Percentiles rank a stretch among this genome's conserved stretches.
phyloP scores from a whole-genome alignment of 352 stramenopile species.

The Phytophthora sp. region DNA sequence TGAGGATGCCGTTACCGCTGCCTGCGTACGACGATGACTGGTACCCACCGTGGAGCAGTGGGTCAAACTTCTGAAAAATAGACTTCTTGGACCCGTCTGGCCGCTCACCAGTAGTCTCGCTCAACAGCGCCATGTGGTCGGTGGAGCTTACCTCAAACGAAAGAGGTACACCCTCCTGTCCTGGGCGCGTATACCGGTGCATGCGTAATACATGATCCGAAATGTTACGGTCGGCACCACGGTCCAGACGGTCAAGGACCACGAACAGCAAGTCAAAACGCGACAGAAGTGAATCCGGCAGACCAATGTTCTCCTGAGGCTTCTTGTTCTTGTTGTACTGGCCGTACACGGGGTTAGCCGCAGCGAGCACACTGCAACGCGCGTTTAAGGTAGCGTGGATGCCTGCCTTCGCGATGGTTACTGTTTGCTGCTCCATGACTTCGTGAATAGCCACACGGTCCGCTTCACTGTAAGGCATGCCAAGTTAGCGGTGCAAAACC shows the following conservation, averaged over 20 bases:
- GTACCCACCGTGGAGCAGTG: constrained; percentile 83
- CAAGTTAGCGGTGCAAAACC: constrained; percentile 9
- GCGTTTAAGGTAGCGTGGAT: constrained; percentile 99
- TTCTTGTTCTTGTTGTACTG: constrained; percentile 99
- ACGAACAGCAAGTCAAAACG: constrained; percentile 99
- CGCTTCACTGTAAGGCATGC: constrained; percentile 69
- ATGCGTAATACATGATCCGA: constrained; percentile 98
- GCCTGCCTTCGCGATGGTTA: constrained; percentile 99
- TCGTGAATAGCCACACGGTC: constrained; percentile 99
- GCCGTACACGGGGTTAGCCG: constrained; percentile 99
- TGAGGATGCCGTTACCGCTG: constrained; percentile 86
- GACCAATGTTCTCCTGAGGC: constrained; percentile 98
- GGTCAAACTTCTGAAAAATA: constrained; percentile 93
- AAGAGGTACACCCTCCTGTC: constrained; percentile 90
- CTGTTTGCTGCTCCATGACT: constrained; percentile 99
- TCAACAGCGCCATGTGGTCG: constrained; percentile 76
- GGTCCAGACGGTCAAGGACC: constrained; percentile 98
- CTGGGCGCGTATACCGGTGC: constrained; percentile 92
- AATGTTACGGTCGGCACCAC: constrained; percentile 94
- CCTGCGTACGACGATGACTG: constrained; percentile 55
- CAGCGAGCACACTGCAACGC: constrained; percentile 97
- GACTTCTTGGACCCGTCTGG: constrained; percentile 72
- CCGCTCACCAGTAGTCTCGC: constrained; percentile 66
- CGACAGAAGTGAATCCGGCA: constrained; percentile 99
- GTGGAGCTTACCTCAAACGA: constrained; percentile 86